These are phyloP conservation scores for Teratosphaeria viscida DNA, from an alignment of 2,329 filamentous ascomycete species.

Conservation along the genomic window DNA sequence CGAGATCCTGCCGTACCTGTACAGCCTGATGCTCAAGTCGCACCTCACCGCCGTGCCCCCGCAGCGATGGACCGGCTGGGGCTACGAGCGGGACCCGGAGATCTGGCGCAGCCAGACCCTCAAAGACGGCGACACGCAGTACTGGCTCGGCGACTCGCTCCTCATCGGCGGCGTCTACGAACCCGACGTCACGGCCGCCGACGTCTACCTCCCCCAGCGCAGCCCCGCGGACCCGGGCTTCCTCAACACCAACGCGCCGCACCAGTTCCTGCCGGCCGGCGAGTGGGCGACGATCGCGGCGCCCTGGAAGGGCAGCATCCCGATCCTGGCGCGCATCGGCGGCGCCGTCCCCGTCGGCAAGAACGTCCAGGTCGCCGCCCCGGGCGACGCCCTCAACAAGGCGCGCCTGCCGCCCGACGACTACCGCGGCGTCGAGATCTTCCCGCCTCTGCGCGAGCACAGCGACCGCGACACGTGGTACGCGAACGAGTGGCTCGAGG, in stretches of 20 bases:
- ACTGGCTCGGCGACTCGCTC: slow-evolving; percentile 59
- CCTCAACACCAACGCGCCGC: slow-evolving; percentile 52
- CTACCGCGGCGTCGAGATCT: slow-evolving; percentile 48
- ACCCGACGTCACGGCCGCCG: slow-evolving; percentile 42
- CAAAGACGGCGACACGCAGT: slow-evolving; percentile 57
- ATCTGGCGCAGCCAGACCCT: slow-evolving; percentile 51
- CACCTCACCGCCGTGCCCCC: slow-evolving; percentile 53
- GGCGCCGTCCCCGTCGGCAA: slow-evolving; percentile 44
- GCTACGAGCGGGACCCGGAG: slow-evolving; percentile 55
- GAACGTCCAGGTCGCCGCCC: slow-evolving; percentile 39
- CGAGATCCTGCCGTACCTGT: slow-evolving; percentile 61
- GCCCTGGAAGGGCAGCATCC: slow-evolving; percentile 44
- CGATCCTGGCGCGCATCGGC: slow-evolving; percentile 46
- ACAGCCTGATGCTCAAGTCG: slow-evolving; percentile 52
- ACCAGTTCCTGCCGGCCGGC: slow-evolving; percentile 46
- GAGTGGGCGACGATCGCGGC: slow-evolving; percentile 44
- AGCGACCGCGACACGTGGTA: slow-evolving; percentile 25
- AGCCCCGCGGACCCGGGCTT: slow-evolving; percentile 40
- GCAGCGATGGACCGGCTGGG: slow-evolving; percentile 65
- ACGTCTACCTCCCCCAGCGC: slow-evolving; percentile 51
- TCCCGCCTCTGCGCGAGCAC: slow-evolving; percentile 36
- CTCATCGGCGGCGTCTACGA: slow-evolving; percentile 60
- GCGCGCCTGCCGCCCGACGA: slow-evolving; percentile 42
- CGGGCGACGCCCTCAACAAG: slow-evolving; percentile 38
- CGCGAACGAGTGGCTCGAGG: slow-evolving; percentile 43